A percentile compares a stretch with the other conserved stretches of the same genome.
Conservation (phyloP, 1,284 basidiomycete genomes). For the Fistulinella cinereoalba region DNA sequence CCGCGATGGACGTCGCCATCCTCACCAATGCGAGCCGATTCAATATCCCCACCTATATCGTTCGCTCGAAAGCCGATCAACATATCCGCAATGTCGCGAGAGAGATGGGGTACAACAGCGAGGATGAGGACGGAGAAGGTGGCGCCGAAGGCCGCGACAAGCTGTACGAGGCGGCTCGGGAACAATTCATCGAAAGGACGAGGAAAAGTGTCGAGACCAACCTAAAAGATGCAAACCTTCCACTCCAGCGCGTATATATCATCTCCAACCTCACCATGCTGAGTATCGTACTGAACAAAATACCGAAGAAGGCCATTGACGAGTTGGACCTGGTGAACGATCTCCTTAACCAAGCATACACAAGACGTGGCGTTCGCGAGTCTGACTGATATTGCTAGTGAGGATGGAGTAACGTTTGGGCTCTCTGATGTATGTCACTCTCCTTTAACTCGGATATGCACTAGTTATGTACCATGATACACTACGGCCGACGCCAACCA, state of each 20-base stretch:
- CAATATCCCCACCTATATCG: constrained; percentile 5
- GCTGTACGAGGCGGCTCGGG: constrained; percentile 1
- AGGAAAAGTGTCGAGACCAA: constrained; percentile 2
- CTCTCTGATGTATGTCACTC: too few relatives aligned
- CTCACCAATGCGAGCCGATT: constrained; percentile 3
- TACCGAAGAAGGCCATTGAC: constrained; percentile 10
- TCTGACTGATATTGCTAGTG: too few relatives aligned
- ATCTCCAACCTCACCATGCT: constrained; percentile 6
- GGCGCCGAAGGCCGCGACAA: constrained; percentile 1
- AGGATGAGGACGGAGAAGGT: constrained; percentile 1
- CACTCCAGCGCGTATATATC: constrained; percentile 10
- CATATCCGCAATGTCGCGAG: constrained; percentile 7
- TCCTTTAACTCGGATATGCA: too few relatives aligned
- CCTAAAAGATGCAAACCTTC: constrained; percentile 6
- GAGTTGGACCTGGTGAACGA: constrained; percentile 6
- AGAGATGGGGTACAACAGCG: constrained; percentile 7
- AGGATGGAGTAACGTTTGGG: too few relatives aligned
- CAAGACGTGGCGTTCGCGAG: neutral
- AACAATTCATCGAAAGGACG: constrained; percentile 8
- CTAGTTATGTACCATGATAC: too few relatives aligned
- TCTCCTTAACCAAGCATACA: neutral
- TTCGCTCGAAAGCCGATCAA: constrained; percentile 5
- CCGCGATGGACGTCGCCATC: neutral
- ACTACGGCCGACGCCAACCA: too few relatives aligned
- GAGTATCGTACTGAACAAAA: constrained; percentile 1